Conservation (phyloP, 805 yeast species). For the Zygoascus biomembranicola region DNA sequence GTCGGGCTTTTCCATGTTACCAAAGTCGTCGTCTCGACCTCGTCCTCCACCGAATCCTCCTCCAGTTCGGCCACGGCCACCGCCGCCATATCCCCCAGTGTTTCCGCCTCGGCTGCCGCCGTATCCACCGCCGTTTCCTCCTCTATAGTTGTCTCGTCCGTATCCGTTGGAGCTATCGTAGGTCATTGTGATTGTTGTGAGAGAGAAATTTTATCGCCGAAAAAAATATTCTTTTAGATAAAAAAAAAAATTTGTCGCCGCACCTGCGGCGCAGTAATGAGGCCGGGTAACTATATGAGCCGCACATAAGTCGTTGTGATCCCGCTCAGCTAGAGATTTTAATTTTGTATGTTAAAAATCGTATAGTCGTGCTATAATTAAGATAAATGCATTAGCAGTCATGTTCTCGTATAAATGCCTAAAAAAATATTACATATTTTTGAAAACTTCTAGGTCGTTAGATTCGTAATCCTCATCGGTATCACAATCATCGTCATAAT, state of each 20-base stretch:
- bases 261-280: background rate
- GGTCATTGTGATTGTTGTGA: constrained; percentile 5
- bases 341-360: too few relatives aligned
- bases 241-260: constrained; percentile 3
- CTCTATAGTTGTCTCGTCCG: constrained; percentile 31
- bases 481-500: constrained; percentile 7
- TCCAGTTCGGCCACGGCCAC: constrained; percentile 20
- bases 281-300: background rate
- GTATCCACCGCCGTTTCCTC: constrained; percentile 33
- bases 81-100: constrained; percentile 31
- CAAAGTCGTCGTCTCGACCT: constrained; percentile 27
- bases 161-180: constrained; percentile 26
- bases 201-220: constrained; percentile 1
- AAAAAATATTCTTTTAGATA: background rate
- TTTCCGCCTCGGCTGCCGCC: constrained; percentile 33
- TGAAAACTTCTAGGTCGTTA: background rate
- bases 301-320: too few relatives aligned
- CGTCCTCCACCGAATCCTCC: constrained; percentile 30
- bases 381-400: background rate
- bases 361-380: too few relatives aligned
- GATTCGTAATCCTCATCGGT: background rate
- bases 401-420: background rate
- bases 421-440: background rate
- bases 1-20: constrained; percentile 57
- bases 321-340: too few relatives aligned